phyloP scores from a whole-genome alignment of 805 yeast species.

The Lachancea sp. region DNA sequence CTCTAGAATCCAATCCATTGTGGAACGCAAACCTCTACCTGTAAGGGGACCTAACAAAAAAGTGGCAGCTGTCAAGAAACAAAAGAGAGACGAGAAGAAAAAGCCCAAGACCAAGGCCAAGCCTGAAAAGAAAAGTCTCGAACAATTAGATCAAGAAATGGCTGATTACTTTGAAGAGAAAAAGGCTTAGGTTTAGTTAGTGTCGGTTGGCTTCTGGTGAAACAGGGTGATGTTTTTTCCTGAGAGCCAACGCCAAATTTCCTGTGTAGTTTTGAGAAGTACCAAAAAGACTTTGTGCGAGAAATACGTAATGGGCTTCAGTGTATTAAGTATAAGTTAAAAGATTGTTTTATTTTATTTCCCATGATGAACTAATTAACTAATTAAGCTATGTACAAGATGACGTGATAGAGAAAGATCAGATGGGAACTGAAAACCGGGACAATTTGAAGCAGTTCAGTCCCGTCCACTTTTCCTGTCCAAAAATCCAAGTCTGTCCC shows the following conservation, averaged over 20 bases:
- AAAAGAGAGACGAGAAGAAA: constrained; percentile 31
- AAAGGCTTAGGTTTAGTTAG: constrained; percentile 9
- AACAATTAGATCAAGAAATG: constrained; percentile 97
- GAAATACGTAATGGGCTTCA: too few species aligned
- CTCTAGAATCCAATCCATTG: constrained; percentile 55
- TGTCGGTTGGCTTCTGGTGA: not conserved
- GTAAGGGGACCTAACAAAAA: constrained; percentile 29
- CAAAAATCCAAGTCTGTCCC: constrained; percentile 40
- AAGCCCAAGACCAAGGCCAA: constrained; percentile 20
- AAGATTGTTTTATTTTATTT: too few species aligned
- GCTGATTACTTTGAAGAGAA: constrained; percentile 74
- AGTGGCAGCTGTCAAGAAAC: constrained; percentile 32
- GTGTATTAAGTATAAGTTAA: too few species aligned
- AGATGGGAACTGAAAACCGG: too few species aligned
- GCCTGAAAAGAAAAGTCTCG: constrained; percentile 68
- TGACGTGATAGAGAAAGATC: too few species aligned
- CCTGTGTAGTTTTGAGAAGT: too few species aligned
- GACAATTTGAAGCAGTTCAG: too few species aligned
- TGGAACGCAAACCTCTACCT: constrained; percentile 14
- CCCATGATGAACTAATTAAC: too few species aligned
- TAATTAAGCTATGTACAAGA: too few species aligned
- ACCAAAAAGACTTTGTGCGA: too few species aligned
- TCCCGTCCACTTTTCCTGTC: constrained; percentile 20
- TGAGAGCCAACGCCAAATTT: too few species aligned
- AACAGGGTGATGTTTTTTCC: too few species aligned